phyloP scores from a whole-genome alignment of 176 grass and related monocot genomes.

The Chrysopogon serrulatus region DNA sequence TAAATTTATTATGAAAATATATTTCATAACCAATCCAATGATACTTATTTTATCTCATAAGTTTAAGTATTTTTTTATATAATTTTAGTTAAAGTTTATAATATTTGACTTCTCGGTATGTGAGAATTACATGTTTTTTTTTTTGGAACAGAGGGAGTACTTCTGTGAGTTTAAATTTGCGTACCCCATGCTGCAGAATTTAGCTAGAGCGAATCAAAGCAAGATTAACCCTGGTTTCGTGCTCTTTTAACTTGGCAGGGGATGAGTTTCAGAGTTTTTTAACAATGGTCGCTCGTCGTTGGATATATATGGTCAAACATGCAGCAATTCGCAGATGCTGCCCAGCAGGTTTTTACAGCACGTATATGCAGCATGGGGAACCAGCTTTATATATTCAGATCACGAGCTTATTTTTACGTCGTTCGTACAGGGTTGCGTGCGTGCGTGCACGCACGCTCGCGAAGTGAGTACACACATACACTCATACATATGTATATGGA shows the following conservation, averaged over 20 bases:
- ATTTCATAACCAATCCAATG: no score
- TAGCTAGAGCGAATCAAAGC: not conserved
- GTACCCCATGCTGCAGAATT: not conserved
- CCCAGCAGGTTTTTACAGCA: not conserved
- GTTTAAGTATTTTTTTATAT: no score
- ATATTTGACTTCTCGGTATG: no score
- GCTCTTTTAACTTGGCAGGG: not conserved
- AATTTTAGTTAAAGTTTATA: no score
- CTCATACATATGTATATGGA: not conserved
- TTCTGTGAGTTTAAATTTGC: not conserved
- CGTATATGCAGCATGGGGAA: not conserved
- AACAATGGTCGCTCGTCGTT: not conserved
- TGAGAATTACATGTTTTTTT: no score
- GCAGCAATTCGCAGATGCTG: no score
- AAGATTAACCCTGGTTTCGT: not conserved
- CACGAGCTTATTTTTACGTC: conserved; percentile 10
- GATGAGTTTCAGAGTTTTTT: not conserved
- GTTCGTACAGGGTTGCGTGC: not conserved
- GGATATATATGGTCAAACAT: no score
- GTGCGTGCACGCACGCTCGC: not conserved
- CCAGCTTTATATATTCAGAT: not conserved
- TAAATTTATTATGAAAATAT: no score
- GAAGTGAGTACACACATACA: not conserved
- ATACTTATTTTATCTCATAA: no score
- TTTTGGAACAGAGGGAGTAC: no score